A percentile compares a stretch with the other conserved stretches of the same genome.
Conservation (phyloP, 345 rosid genomes). For the Citrus hindsii region DNA sequence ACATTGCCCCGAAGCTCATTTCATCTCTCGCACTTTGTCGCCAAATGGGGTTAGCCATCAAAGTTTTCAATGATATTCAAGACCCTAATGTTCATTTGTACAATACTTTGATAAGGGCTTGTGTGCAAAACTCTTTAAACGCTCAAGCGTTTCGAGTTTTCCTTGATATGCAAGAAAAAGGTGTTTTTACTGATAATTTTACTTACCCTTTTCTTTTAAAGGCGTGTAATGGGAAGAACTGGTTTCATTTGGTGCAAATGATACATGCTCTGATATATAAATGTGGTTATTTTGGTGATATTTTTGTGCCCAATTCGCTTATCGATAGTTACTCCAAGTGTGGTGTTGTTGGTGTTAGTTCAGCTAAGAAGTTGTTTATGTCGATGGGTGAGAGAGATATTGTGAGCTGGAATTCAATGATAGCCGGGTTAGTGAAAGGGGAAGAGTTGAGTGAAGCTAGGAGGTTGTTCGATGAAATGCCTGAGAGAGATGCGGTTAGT, state of each 20-base stretch:
- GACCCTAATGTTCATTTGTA: slow-evolving; percentile 57
- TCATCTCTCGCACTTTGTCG: slow-evolving; percentile 66
- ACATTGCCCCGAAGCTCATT: slow-evolving; percentile 65
- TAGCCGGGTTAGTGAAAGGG: slow-evolving; percentile 52
- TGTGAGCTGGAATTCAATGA: slow-evolving; percentile 86
- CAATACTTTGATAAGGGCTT: slow-evolving; percentile 69
- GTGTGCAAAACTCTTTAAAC: slow-evolving; percentile 47
- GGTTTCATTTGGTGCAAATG: slow-evolving; percentile 64
- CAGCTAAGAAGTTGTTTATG: slow-evolving; percentile 62
- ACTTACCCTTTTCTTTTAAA: slow-evolving; percentile 82
- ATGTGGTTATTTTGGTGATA: slow-evolving; percentile 61
- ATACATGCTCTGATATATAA: slow-evolving; percentile 69
- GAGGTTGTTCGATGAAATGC: slow-evolving; percentile 74
- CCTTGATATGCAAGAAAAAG: slow-evolving; percentile 57
- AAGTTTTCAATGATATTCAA: slow-evolving; percentile 57
- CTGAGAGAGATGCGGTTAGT: slow-evolving; percentile 61
- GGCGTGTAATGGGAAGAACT: slow-evolving; percentile 48
- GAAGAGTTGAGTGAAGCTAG: slow-evolving; percentile 58
- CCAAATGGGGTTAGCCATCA: slow-evolving; percentile 46
- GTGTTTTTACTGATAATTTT: slow-evolving; percentile 63
- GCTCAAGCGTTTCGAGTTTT: slow-evolving; percentile 54
- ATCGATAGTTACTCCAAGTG: slow-evolving; percentile 78
- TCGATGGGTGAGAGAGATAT: slow-evolving; percentile 54
- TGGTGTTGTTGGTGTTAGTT: slow-evolving; percentile 53
- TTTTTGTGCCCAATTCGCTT: slow-evolving; percentile 79